Percentiles rank a stretch among this genome's conserved stretches.
These are phyloP conservation scores for Psilocybe tampanensis DNA, from an alignment of 768 basidiomycete genomes.

Conservation along the genomic window DNA sequence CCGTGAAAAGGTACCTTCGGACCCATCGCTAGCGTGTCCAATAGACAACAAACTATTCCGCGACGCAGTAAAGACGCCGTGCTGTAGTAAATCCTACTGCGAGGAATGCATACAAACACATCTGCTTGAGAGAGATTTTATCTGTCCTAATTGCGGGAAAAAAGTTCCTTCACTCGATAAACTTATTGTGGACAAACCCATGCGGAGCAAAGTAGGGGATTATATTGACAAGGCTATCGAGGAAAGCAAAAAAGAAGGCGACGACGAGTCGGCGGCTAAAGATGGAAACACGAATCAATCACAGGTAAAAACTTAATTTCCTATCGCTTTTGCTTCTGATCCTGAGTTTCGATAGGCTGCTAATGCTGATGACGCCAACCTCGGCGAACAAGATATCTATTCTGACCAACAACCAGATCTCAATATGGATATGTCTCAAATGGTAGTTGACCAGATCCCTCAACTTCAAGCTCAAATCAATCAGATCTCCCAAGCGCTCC, in stretches of 20 bases:
- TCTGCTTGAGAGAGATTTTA: constrained; percentile 92
- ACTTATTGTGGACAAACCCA: constrained; percentile 76
- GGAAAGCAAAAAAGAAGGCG: constrained; percentile 69
- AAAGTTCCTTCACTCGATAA: constrained; percentile 91
- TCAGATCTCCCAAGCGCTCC: constrained; percentile 80
- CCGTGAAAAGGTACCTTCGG: constrained; percentile 81
- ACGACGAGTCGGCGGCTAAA: constrained; percentile 38
- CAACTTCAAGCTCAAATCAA: constrained; percentile 83
- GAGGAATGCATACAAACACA: constrained; percentile 97
- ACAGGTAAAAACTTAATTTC: constrained; percentile 36
- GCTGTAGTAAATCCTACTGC: constrained; percentile 89
- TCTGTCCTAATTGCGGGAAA: constrained; percentile 88
- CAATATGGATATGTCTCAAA: constrained; percentile 68
- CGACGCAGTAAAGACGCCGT: constrained; percentile 94
- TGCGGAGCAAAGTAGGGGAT: constrained; percentile 74
- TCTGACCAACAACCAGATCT: constrained; percentile 69
- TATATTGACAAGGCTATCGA: constrained; percentile 85
- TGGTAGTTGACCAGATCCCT: constrained; percentile 74
- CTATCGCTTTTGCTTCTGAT: background rate
- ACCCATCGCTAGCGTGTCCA: constrained; percentile 80
- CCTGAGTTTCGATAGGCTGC: constrained; percentile 12
- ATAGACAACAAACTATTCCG: constrained; percentile 93
- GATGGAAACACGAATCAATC: constrained; percentile 26
- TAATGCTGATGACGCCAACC: constrained; percentile 19
- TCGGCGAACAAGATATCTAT: constrained; percentile 64